These are phyloP conservation scores for Globisporangium spiculum DNA, from an alignment of 352 stramenopile genomes.

Conservation along the genomic window DNA sequence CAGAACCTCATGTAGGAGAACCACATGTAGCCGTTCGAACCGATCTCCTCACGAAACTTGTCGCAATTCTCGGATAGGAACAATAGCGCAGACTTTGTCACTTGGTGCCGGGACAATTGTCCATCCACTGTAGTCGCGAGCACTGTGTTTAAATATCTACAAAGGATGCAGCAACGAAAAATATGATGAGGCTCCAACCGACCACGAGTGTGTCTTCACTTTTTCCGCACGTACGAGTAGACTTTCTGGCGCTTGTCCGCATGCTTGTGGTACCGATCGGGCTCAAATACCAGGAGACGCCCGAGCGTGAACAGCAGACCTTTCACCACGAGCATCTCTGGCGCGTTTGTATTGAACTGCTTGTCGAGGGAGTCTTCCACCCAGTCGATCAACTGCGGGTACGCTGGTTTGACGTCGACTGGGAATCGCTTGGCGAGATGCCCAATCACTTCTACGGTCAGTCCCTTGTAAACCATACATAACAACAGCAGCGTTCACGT, in stretches of 20 bases:
- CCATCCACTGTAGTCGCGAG: constrained; percentile 57
- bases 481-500: background rate
- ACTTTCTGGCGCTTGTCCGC: constrained; percentile 46
- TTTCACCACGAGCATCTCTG: constrained; percentile 77
- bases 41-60: constrained; percentile 53
- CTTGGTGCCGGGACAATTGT: constrained; percentile 63
- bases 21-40: constrained; percentile 44
- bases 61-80: constrained; percentile 47
- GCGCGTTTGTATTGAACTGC: constrained; percentile 59
- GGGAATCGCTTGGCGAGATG: constrained; percentile 57
- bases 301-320: constrained; percentile 62
- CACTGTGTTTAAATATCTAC: constrained; percentile 57
- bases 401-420: constrained; percentile 25
- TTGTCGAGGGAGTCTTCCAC: constrained; percentile 71
- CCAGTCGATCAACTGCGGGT: constrained; percentile 48
- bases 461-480: constrained; percentile 25
- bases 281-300: constrained; percentile 50
- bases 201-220: background rate
- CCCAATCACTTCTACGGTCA: constrained; percentile 64
- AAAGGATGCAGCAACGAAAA: background rate
- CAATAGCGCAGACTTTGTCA: constrained; percentile 55
- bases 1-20: constrained; percentile 77
- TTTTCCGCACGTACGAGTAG: constrained; percentile 43
- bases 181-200: constrained; percentile 8
- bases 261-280: constrained; percentile 39